Percentiles rank a stretch among this genome's conserved stretches.
phyloP scores from a whole-genome alignment of 495 filamentous ascomycete genomes.

The Penicillium goetzii region DNA sequence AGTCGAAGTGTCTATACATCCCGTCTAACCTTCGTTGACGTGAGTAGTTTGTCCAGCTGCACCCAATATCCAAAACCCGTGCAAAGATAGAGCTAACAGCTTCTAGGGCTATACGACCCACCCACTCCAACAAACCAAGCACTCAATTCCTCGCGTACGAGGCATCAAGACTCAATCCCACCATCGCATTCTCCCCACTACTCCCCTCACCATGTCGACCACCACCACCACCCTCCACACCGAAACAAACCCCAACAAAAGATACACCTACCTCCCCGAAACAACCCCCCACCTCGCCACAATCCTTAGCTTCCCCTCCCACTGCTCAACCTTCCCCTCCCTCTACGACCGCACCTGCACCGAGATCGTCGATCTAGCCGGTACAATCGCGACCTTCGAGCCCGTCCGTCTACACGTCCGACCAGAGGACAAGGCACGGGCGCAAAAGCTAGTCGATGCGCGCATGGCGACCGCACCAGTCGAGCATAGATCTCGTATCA shows the following conservation, averaged over 20 bases:
- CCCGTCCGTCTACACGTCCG: conserved; percentile 39
- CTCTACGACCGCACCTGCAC: conserved; percentile 29
- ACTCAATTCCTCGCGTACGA: background rate
- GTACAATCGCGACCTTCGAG: conserved; percentile 39
- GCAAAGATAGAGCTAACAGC: background rate
- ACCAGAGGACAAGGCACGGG: conserved; percentile 28
- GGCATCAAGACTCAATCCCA: background rate
- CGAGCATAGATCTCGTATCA: conserved; percentile 18
- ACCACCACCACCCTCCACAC: conserved; percentile 20
- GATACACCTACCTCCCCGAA: conserved; percentile 34
- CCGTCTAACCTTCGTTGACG: background rate
- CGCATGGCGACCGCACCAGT: background rate
- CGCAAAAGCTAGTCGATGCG: conserved; percentile 25
- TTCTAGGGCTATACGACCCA: background rate
- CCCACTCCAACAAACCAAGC: background rate
- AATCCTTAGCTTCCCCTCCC: conserved; percentile 42
- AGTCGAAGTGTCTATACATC: conserved; percentile 2
- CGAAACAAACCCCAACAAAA: conserved; percentile 15
- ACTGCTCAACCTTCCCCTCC: conserved; percentile 29
- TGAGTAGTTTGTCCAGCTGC: background rate
- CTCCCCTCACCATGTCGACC: conserved; percentile 16
- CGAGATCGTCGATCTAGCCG: conserved; percentile 37
- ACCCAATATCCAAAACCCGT: background rate
- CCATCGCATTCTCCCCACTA: background rate
- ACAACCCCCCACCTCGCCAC: conserved; percentile 36